These are phyloP conservation scores for Lichtheimia hyalospora DNA, from an alignment of 371 early-diverging fungal species.

Conservation along the genomic window DNA sequence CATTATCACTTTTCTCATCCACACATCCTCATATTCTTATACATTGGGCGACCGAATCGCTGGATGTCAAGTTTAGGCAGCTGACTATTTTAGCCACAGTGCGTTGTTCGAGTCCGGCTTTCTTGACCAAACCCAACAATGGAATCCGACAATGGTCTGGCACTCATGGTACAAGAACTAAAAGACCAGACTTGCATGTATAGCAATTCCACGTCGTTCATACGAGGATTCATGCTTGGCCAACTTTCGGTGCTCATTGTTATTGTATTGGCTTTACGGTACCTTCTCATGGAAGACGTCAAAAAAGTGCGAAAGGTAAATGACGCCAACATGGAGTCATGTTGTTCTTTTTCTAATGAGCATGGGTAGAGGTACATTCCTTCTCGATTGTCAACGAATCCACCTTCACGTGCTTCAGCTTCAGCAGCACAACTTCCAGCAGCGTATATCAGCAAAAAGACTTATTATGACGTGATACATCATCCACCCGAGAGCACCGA, in stretches of 20 bases:
- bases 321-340: background rate
- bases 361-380: constrained; percentile 35
- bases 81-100: no score
- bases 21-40: no score
- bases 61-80: no score
- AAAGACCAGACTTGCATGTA: constrained; percentile 20
- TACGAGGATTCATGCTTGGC: constrained; percentile 63
- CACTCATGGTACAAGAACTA: constrained; percentile 8
- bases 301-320: constrained; percentile 43
- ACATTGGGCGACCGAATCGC: no score
- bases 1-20: no score
- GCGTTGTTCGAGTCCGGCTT: no score
- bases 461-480: constrained; percentile 61
- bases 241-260: constrained; percentile 59
- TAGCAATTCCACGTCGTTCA: constrained; percentile 39
- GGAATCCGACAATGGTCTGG: constrained; percentile 5
- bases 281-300: constrained; percentile 64
- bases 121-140: background rate
- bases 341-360: no score
- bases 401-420: constrained; percentile 27
- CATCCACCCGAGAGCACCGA: constrained; percentile 82
- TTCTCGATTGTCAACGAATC: constrained; percentile 39
- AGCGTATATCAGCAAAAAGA: constrained; percentile 56
- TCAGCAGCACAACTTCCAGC: constrained; percentile 35
- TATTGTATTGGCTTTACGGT: constrained; percentile 57